Percentiles rank a stretch among this genome's conserved stretches.
phyloP scores from a whole-genome alignment of 805 yeast genomes.

The Pichia manshurica region DNA sequence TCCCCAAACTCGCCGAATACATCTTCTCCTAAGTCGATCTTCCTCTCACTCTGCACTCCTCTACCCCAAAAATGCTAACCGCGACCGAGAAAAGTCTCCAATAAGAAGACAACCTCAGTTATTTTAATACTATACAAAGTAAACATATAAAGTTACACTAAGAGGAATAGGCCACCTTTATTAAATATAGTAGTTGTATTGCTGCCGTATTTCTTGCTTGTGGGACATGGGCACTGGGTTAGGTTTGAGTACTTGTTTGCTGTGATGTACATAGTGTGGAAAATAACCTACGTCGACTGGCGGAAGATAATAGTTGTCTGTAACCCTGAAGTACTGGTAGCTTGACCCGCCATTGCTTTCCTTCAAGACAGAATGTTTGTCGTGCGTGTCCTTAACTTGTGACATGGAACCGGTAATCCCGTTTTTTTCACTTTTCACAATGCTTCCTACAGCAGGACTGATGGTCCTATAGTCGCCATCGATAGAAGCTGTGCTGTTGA shows the following conservation, averaged over 20 bases:
- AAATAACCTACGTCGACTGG: constrained; percentile 46
- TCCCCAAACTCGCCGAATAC: neutral
- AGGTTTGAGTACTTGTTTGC: constrained; percentile 34
- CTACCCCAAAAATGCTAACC: neutral
- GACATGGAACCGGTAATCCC: no score
- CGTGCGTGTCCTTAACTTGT: neutral
- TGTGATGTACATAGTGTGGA: constrained; percentile 35
- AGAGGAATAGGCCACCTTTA: no score
- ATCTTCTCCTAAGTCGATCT: neutral
- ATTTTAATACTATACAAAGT: no score
- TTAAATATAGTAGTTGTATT: constrained; percentile 13
- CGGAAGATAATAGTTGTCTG: constrained; percentile 42
- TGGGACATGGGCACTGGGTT: neutral
- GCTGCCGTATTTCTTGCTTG: constrained; percentile 1
- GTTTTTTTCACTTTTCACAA: neutral
- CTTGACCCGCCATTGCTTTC: constrained; percentile 10
- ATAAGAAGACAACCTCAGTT: no score
- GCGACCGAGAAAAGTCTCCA: no score
- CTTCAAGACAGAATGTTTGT: neutral
- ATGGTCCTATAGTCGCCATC: neutral
- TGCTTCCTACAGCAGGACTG: no score
- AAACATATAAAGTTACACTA: no score
- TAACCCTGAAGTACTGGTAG: constrained; percentile 45
- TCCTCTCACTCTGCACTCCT: neutral
- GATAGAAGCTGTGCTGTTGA: neutral